Percentiles rank a stretch among this genome's conserved stretches.
These are phyloP conservation scores for Ziziphus jujuba DNA, from an alignment of 306 rosid genomes.

Conservation along the genomic window DNA sequence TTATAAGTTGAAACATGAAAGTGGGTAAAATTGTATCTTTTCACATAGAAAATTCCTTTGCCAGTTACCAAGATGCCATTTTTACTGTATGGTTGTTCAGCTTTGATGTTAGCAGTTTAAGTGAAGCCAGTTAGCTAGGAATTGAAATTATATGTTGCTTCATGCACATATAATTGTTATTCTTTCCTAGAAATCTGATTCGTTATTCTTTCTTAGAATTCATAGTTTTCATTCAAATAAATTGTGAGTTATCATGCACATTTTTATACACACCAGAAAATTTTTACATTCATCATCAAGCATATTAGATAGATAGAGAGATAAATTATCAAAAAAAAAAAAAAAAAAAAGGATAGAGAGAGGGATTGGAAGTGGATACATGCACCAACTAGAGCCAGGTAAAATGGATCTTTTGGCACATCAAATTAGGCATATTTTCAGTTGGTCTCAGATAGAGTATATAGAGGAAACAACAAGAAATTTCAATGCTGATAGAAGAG, in stretches of 20 bases:
- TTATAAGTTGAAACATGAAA: slow-evolving; percentile 1
- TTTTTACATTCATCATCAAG: neutral
- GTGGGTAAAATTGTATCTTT: neutral
- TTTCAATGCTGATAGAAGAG: no score
- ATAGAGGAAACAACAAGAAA: no score
- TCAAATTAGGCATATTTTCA: no score
- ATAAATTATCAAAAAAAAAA: no score
- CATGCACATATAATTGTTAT: neutral
- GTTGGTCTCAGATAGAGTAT: no score
- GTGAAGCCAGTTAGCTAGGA: neutral
- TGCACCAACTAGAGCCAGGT: no score
- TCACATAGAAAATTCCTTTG: neutral
- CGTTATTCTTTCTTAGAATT: neutral
- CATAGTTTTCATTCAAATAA: neutral
- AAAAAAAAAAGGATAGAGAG: no score
- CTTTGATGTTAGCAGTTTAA: neutral
- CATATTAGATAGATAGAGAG: neutral
- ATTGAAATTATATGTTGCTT: neutral
- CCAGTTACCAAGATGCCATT: neutral
- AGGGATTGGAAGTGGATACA: no score
- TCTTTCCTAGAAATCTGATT: neutral
- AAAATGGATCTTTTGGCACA: no score
- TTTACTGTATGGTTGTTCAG: neutral
- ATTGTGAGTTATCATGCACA: no score
- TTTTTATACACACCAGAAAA: neutral